phyloP scores from a whole-genome alignment of 139 green algal species.

The Protoeuglena noctilucae region DNA sequence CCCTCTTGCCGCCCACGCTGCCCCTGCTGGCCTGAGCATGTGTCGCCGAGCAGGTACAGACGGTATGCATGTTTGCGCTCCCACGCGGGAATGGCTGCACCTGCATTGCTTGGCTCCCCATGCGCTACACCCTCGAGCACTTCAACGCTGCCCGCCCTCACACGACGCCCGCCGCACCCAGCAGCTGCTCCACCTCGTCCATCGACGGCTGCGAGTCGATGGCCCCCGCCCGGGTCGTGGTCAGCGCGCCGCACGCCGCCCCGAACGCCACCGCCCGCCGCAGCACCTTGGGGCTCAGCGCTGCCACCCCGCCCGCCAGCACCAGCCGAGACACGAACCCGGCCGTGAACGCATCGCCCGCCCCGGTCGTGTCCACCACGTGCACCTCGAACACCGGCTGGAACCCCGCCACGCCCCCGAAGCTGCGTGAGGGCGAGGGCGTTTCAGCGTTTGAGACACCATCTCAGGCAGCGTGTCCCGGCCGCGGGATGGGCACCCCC shows the following conservation, averaged over 20 bases:
- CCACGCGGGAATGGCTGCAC: no score
- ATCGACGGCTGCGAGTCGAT: conserved; percentile 53
- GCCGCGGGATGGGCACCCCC: neutral
- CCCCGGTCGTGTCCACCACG: conserved; percentile 70
- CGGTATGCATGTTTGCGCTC: no score
- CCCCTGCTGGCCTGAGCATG: no score
- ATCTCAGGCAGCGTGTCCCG: neutral
- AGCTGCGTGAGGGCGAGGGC: neutral
- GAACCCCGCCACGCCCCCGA: neutral
- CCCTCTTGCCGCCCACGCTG: no score
- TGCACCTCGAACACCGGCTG: conserved; percentile 10
- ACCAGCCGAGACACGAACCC: conserved; percentile 33
- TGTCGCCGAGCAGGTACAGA: no score
- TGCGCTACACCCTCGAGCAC: no score
- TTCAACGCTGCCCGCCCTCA: no score
- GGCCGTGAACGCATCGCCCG: conserved; percentile 71
- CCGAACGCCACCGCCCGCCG: conserved; percentile 42
- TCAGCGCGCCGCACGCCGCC: conserved; percentile 36
- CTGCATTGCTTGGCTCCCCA: no score
- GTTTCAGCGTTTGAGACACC: neutral
- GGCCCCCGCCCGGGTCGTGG: conserved; percentile 43
- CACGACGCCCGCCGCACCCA: no score
- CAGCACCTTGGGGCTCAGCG: conserved; percentile 29
- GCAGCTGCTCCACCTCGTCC: conserved; percentile 32
- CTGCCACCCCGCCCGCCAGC: conserved; percentile 38